Conservation (phyloP, 164 flowering plant species). For the Warburgia ugandensis region DNA sequence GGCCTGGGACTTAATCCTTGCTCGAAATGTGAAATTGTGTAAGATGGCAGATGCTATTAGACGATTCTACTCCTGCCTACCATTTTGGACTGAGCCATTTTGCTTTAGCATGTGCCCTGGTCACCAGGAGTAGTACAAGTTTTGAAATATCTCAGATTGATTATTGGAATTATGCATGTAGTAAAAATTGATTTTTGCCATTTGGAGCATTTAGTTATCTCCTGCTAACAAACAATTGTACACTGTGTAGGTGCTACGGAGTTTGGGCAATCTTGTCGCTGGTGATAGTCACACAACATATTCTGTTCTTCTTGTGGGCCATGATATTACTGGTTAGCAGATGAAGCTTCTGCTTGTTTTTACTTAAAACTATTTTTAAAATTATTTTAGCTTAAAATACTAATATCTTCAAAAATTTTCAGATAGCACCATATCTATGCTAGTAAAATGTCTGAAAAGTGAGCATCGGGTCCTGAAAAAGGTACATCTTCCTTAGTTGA, state of each 20-base stretch:
- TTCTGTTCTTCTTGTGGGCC: slow-evolving; percentile 52
- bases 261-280: slow-evolving; percentile 90
- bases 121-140: too few relatives aligned
- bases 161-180: too few relatives aligned
- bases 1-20: too few relatives aligned
- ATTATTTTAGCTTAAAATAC: neutral
- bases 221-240: neutral
- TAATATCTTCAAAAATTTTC: slow-evolving; percentile 19
- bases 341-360: neutral
- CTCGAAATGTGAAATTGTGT: too few relatives aligned
- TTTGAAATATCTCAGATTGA: too few relatives aligned
- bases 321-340: slow-evolving; percentile 54
- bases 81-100: too few relatives aligned
- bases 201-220: slow-evolving; percentile 5
- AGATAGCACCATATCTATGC: slow-evolving; percentile 51
- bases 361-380: neutral
- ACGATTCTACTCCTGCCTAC: too few relatives aligned
- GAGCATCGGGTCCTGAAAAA: slow-evolving; percentile 93
- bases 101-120: too few relatives aligned
- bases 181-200: neutral
- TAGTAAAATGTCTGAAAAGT: slow-evolving; percentile 71
- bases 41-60: too few relatives aligned
- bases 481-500: slow-evolving; percentile 40
- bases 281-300: slow-evolving; percentile 51
- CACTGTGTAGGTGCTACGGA: slow-evolving; percentile 54